Base-by-base conservation (phyloP, 176 grass and related monocot species). In the Coix lacrymajobi region DNA sequence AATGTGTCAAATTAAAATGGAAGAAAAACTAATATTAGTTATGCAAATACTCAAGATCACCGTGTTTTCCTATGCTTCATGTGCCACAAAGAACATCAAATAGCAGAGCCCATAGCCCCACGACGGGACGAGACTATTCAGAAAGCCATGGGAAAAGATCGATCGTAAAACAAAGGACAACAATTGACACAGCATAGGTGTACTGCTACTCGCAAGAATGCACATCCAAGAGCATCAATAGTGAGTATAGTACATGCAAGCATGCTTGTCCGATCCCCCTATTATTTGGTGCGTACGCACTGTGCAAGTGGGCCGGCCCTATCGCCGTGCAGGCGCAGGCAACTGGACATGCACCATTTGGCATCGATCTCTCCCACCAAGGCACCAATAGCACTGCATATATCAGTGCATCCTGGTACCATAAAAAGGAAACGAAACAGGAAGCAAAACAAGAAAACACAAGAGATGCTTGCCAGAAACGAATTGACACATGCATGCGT, bases 371-470 rank as follows among this genome's bases (percentile, higher is more conserved):
- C 49, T 8, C 9, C 66, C 62, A n/a, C 19, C 25, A 13, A 38
- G 22, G 0, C 26, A 52, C 34, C 41, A 63, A 72, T 9, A 0
- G 51, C 51, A n/a, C 78, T 17, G 45, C 37, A 3, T 9, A 24
- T 24, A 57, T 0, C 54, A 57, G 54, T 83, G 74, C 79, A 56
- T 82, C 66, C 58, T 25, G 41, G 79, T 63, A 83, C 79, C 79
- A 79, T 52, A 79, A 83, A 87, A 90, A 87, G 88, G 74, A 62
- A 83, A 68, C 17, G 46, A 71, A 86, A 86, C 75, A 90, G 79
- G 84, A 90, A 79, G 61, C 74, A 79, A 83, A 90, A 90, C 73
- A 90, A 85, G 88, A 52, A 65, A 85, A 85, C 78, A 86, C 78
- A 90, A 79, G 68, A 79, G 57, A 83, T 74, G 73, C 57, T 56